phyloP scores from a whole-genome alignment of 352 stramenopile genomes.

The Detonula confervacea region DNA sequence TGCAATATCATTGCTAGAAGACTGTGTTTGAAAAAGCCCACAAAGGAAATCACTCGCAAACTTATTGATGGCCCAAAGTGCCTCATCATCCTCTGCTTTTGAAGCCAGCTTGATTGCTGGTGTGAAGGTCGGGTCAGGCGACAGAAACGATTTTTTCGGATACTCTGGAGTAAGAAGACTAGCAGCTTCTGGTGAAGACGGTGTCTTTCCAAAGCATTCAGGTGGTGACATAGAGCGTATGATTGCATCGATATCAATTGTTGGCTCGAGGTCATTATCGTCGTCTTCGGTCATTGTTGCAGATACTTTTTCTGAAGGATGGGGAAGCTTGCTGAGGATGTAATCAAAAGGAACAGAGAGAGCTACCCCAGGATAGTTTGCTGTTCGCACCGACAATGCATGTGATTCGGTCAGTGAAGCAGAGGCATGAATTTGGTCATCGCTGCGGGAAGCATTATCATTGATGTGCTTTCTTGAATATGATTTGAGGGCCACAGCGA shows the following conservation, averaged over 20 bases:
- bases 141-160: conserved; percentile 31
- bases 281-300: conserved; percentile 36
- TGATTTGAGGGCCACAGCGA: conserved; percentile 76
- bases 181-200: neutral
- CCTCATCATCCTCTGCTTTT: conserved; percentile 34
- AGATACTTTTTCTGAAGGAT: conserved; percentile 46
- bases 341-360: conserved; percentile 79
- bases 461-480: conserved; percentile 66
- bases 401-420: conserved; percentile 81
- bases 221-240: conserved; percentile 77
- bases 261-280: conserved; percentile 53
- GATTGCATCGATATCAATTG: conserved; percentile 71
- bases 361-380: conserved; percentile 70
- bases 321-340: conserved; percentile 70
- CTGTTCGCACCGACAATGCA: conserved; percentile 65
- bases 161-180: conserved; percentile 31
- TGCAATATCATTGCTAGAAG: conserved; percentile 12
- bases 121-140: conserved; percentile 41
- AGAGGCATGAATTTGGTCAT: conserved; percentile 56
- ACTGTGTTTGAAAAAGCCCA: conserved; percentile 41
- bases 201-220: conserved; percentile 49
- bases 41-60: conserved; percentile 57
- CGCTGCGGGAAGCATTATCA: conserved; percentile 43
- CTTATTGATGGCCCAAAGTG: conserved; percentile 53
- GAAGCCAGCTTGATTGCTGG: conserved; percentile 20